A percentile compares a stretch with the other conserved stretches of the same genome.
phyloP scores from a whole-genome alignment of 2,329 filamentous ascomycete species.

The Diaporthe ampelina region DNA sequence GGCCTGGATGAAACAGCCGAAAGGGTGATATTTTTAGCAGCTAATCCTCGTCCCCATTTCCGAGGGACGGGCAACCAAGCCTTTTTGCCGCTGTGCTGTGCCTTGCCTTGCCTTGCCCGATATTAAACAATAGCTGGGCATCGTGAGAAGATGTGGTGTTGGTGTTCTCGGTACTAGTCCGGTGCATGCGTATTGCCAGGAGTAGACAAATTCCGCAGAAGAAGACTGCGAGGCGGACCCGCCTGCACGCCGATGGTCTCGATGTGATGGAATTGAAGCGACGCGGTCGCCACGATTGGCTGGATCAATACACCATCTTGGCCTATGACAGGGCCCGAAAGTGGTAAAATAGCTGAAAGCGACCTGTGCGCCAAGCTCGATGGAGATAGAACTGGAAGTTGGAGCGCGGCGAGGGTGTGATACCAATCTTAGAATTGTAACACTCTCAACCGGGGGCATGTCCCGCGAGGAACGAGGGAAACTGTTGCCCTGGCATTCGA shows the following conservation, averaged over 20 bases:
- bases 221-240: not conserved
- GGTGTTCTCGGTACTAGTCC: not conserved
- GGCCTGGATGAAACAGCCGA: conserved; percentile 38
- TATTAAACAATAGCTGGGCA: conserved; percentile 12
- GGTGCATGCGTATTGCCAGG: not conserved
- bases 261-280: conserved; percentile 27
- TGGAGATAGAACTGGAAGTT: conserved; percentile 31
- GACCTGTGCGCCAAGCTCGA: conserved; percentile 31
- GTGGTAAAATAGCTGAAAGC: conserved; percentile 23
- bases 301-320: not conserved
- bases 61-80: conserved; percentile 7
- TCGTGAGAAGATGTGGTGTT: not conserved
- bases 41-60: conserved; percentile 9
- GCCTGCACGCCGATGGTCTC: conserved; percentile 17
- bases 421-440: conserved; percentile 35
- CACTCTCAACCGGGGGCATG: conserved; percentile 30
- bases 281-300: conserved; percentile 30
- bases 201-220: not conserved
- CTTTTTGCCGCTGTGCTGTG: conserved; percentile 9
- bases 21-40: conserved; percentile 35
- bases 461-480: conserved; percentile 32
- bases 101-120: conserved; percentile 5
- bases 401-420: conserved; percentile 30
- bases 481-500: conserved; percentile 28
- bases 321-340: conserved; percentile 29